phyloP scores from a whole-genome alignment of 2,329 filamentous ascomycete genomes.

The Aureobasidium namibiae region DNA sequence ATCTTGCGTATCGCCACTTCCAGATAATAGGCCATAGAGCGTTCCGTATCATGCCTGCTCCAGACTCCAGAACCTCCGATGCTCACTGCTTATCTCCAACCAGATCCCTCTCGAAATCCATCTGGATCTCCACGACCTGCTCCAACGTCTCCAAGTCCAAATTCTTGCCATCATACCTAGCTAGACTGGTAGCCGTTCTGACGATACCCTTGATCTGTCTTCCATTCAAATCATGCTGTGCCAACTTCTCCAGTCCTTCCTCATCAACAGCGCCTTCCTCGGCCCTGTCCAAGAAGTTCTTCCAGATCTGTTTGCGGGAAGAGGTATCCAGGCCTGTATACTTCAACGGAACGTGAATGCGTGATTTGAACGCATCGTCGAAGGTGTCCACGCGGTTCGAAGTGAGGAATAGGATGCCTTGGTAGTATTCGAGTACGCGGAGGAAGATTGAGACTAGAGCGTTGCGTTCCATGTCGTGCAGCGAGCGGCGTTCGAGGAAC shows the following conservation, averaged over 20 bases:
- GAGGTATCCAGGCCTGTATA: background rate
- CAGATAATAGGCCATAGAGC: too few species aligned
- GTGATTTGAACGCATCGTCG: slow-evolving; percentile 9
- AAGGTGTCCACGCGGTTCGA: slow-evolving; percentile 24
- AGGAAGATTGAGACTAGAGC: slow-evolving; percentile 27
- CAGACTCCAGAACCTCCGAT: too few species aligned
- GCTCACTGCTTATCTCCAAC: background rate
- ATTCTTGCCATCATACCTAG: background rate
- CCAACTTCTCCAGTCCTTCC: background rate
- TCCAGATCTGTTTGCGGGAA: slow-evolving; percentile 3
- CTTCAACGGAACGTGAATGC: slow-evolving; percentile 1
- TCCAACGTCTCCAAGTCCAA: background rate
- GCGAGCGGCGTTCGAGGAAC: slow-evolving; percentile 20
- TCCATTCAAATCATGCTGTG: background rate
- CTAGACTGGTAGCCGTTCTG: background rate
- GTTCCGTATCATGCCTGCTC: too few species aligned
- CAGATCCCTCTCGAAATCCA: slow-evolving; percentile 6
- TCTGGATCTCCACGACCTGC: slow-evolving; percentile 4
- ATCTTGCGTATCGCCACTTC: too few species aligned
- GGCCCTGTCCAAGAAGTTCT: background rate
- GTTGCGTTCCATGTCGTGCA: slow-evolving; percentile 19
- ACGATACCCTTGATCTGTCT: slow-evolving; percentile 7
- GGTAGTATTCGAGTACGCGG: slow-evolving; percentile 32
- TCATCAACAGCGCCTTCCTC: background rate
- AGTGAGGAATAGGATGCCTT: slow-evolving; percentile 33